Evolutionary conservation across 2,329 filamentous ascomycete genomes (phyloP), one percentile per base, ranked within the genome.

Genomic region (Calonectria multiphialidica): DNA sequence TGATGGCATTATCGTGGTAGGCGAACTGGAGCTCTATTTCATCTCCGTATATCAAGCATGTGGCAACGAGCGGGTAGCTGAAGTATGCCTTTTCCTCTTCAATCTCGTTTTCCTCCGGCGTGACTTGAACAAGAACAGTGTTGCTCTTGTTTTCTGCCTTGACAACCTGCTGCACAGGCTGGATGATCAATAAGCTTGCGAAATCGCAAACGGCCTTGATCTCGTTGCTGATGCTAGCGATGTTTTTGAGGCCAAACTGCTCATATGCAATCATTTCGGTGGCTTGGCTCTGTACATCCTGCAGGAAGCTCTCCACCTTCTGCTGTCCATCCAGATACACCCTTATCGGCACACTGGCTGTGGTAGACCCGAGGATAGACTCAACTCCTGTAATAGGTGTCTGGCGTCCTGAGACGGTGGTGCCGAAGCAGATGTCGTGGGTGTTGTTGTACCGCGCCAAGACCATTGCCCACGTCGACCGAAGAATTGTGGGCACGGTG

Each of bases 401-500:
- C 3, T 76, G 75, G 21, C 86, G 81, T 10, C 86, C 86, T 3
- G 85, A 84, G 2, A 87, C 75, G 0, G 85, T 86, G 66, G 83
- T 81, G 1, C 86, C 86, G 57, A 87, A 87, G 12, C 84, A 78
- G 10, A 87, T 80, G 63, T 87, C 85, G 1, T 82, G 50, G 0
- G 68, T 72, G 1, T 72, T 88, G 35, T 2, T 84, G 77, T 73
- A 91, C 91, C 8, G 82, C 81, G 23, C 85, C 81, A 4, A 91
- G 2, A 93, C 77, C 68, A 88, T 86, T 8, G 86, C 85, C 76
- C 88, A 85, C 0, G 90, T 89, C 33, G 87, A 85, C 0, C 72
- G 71, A 18, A 80, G 23, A 6, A 77, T 15, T 0, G 55, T 78
- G 0, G 76, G 42, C 7, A 59, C 57, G 0, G 73, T 76, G 4